A percentile compares a stretch with the other conserved stretches of the same genome.
Conservation (phyloP, 805 yeast genomes). For the Ogataea nonfermentans region DNA sequence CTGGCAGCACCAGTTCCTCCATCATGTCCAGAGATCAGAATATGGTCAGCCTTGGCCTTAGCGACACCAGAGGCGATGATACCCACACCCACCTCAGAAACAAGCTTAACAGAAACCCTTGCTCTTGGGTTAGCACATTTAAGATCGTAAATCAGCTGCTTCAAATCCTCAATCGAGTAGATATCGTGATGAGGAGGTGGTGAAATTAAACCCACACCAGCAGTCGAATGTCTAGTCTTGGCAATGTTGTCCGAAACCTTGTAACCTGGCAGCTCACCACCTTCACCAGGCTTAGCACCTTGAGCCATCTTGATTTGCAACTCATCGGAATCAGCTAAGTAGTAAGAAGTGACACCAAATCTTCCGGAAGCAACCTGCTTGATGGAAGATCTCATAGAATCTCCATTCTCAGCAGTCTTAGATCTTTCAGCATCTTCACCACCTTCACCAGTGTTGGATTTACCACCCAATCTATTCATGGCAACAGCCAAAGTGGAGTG, state of each 20-base stretch:
- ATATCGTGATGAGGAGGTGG: constrained; percentile 99
- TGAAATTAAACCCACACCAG: constrained; percentile 94
- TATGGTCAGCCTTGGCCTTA: constrained; percentile 97
- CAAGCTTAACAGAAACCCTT: constrained; percentile 92
- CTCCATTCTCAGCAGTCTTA: constrained; percentile 76
- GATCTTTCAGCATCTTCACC: constrained; percentile 97
- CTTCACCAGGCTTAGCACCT: constrained; percentile 99
- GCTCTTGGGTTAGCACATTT: constrained; percentile 98
- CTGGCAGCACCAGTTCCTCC: constrained; percentile 99
- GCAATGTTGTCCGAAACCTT: constrained; percentile 88
- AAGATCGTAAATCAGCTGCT: constrained; percentile 93
- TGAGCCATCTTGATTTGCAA: constrained; percentile 98
- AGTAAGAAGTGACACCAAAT: constrained; percentile 95
- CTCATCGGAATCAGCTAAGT: constrained; percentile 94
- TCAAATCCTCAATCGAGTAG: constrained; percentile 95
- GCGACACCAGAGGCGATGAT: constrained; percentile 99
- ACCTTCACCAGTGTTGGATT: constrained; percentile 98
- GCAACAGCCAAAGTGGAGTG: constrained; percentile 98
- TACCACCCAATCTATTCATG: constrained; percentile 97
- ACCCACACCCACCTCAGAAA: constrained; percentile 98
- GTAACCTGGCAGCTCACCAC: constrained; percentile 97
- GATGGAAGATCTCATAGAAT: constrained; percentile 98
- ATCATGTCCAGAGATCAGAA: constrained; percentile 94
- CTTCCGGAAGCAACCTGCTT: constrained; percentile 98
- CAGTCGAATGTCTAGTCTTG: constrained; percentile 93